Percentiles rank a stretch among this genome's conserved stretches.
Conservation (phyloP, 768 basidiomycete genomes). For the Tricholoma matsutake region DNA sequence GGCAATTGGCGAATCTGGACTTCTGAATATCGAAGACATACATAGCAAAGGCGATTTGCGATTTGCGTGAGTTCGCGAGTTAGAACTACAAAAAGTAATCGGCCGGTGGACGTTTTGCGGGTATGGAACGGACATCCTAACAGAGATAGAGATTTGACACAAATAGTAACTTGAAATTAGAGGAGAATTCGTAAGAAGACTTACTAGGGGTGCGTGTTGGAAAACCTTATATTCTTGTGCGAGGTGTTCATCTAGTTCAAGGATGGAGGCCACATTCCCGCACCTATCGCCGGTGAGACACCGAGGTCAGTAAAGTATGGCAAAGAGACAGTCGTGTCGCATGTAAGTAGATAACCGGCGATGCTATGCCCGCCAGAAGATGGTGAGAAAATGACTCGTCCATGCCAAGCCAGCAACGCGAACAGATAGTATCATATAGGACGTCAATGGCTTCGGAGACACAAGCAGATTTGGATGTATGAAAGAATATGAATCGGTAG, state of each 20-base stretch:
- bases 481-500: slow-evolving; percentile 6
- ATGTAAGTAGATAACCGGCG: not conserved
- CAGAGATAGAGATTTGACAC: too few relatives aligned
- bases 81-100: slow-evolving; percentile 72
- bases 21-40: not conserved
- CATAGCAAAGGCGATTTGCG: not conserved
- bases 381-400: not conserved
- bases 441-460: not conserved
- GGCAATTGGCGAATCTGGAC: not conserved
- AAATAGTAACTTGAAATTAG: not conserved
- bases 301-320: not conserved
- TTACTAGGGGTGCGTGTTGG: slow-evolving; percentile 80
- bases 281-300: slow-evolving; percentile 49
- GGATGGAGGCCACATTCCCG: slow-evolving; percentile 93
- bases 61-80: not conserved
- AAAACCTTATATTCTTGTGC: slow-evolving; percentile 97
- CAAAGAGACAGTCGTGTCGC: not conserved
- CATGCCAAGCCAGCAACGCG: not conserved
- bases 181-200: slow-evolving; percentile 25
- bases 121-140: slow-evolving; percentile 79
- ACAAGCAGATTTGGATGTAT: not conserved
- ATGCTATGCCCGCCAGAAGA: not conserved
- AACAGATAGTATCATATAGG: not conserved
- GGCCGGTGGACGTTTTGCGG: slow-evolving; percentile 80
- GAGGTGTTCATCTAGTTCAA: slow-evolving; percentile 91